A percentile compares a stretch with the other conserved stretches of the same genome.
These are phyloP conservation scores for Gentiana straminea DNA, from an alignment of 257 asterid species.

Conservation along the genomic window DNA sequence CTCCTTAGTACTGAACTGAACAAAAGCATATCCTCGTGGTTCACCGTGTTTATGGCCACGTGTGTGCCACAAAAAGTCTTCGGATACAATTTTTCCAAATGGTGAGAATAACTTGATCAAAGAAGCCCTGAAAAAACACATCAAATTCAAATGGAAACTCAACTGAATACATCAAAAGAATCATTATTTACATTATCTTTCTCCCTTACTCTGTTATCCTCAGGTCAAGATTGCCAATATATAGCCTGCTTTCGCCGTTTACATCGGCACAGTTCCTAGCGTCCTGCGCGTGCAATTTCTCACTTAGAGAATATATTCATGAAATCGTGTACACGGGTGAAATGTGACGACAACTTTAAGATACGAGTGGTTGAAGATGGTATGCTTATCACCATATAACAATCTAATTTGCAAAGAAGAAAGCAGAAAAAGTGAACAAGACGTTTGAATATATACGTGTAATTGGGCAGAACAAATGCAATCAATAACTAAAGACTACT, in stretches of 20 bases:
- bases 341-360: background rate
- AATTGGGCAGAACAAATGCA: too few species aligned
- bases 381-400: too few species aligned
- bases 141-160: background rate
- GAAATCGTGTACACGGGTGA: background rate
- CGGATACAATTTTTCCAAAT: conserved; percentile 63
- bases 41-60: conserved; percentile 86
- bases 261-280: conserved; percentile 29
- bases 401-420: too few species aligned
- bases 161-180: conserved; percentile 1
- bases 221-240: conserved; percentile 78
- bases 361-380: background rate
- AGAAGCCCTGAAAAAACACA: conserved; percentile 46
- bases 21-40: conserved; percentile 70
- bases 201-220: conserved; percentile 65
- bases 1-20: conserved; percentile 80
- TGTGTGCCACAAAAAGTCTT: conserved; percentile 92
- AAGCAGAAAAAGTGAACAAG: too few species aligned
- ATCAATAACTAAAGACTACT: too few species aligned
- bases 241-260: conserved; percentile 61
- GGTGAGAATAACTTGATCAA: conserved; percentile 83
- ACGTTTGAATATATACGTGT: too few species aligned
- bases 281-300: conserved; percentile 29
- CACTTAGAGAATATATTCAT: too few species aligned
- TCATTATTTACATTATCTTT: background rate